A percentile compares a stretch with the other conserved stretches of the same genome.
phyloP scores from a whole-genome alignment of 2,329 filamentous ascomycete species.

The Apiospora koreana region DNA sequence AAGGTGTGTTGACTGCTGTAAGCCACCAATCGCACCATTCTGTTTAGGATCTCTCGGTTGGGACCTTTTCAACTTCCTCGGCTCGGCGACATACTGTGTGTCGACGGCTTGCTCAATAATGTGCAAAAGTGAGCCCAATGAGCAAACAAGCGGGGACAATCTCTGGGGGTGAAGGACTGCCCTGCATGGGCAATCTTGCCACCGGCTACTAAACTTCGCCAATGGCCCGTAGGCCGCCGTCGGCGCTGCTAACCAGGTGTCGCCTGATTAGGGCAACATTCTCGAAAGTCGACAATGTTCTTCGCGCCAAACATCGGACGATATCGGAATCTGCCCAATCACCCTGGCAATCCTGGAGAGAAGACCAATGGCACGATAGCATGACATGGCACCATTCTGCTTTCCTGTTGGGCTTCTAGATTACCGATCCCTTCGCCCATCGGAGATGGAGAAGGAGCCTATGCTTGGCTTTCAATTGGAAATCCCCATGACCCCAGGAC shows the following conservation, averaged over 20 bases:
- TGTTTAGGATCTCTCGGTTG: neutral
- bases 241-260: constrained; percentile 1
- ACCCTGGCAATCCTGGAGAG: neutral
- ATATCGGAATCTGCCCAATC: neutral
- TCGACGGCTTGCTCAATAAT: neutral
- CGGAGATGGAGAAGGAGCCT: neutral
- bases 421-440: neutral
- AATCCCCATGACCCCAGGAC: neutral
- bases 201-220: neutral
- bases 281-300: neutral
- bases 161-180: neutral
- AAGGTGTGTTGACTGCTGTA: neutral
- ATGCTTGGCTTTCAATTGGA: neutral
- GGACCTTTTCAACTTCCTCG: neutral
- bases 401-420: neutral
- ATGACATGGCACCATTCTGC: neutral
- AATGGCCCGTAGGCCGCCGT: neutral
- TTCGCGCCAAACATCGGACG: constrained; percentile 8
- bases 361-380: neutral
- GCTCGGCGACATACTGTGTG: neutral
- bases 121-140: neutral
- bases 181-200: neutral
- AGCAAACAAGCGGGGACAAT: neutral
- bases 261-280: constrained; percentile 5
- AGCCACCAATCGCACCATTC: neutral